phyloP scores from a whole-genome alignment of 306 rosid genomes.

The Fagus crenata region DNA sequence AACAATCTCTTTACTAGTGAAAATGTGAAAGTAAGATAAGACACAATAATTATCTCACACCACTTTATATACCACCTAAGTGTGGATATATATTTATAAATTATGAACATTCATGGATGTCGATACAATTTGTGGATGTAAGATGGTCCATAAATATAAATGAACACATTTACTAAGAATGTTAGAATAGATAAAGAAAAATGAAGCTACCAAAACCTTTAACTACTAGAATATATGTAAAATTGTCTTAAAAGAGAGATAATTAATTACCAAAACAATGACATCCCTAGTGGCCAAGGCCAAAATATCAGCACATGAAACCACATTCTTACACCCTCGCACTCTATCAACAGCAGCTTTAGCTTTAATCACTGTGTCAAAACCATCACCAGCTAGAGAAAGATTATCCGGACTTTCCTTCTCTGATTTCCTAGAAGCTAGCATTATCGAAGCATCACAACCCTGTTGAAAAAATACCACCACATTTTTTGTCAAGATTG shows the following conservation, averaged over 20 bases:
- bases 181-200: too few relatives aligned
- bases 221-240: too few relatives aligned
- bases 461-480: constrained; percentile 47
- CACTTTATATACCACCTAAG: too few relatives aligned
- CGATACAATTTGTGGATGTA: too few relatives aligned
- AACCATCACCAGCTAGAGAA: constrained; percentile 89
- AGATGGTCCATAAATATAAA: too few relatives aligned
- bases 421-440: constrained; percentile 63
- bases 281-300: constrained; percentile 88
- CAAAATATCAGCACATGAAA: constrained; percentile 92
- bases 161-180: too few relatives aligned
- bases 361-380: constrained; percentile 85
- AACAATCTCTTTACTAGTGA: background rate
- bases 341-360: constrained; percentile 79
- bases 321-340: constrained; percentile 62
- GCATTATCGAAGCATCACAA: constrained; percentile 84
- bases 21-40: background rate
- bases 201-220: too few relatives aligned
- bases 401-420: constrained; percentile 60
- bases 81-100: too few relatives aligned
- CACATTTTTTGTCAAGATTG: background rate
- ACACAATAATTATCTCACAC: too few relatives aligned
- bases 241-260: background rate
- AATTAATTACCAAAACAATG: constrained; percentile 53
- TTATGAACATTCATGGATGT: too few relatives aligned